Percentiles rank a stretch among this genome's conserved stretches.
Evolutionary conservation across 257 asterid species (phyloP).

Genomic region (Solanum boliviense): DNA sequence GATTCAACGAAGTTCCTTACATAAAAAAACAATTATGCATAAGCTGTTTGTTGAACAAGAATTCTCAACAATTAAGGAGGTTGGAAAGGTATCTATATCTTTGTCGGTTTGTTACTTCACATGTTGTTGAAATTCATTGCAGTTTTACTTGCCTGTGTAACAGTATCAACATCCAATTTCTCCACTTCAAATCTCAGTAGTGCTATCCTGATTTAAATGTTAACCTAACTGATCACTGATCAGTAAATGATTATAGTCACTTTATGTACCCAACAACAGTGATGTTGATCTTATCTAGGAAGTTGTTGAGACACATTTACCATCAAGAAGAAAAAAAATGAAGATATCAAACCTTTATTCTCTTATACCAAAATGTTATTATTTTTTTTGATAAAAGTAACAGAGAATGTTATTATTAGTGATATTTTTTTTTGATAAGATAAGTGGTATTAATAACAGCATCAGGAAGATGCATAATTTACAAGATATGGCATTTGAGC

Average conservation of each 20-base stretch:
- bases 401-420: too few relatives aligned
- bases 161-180: not conserved
- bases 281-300: not conserved
- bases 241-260: not conserved
- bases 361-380: not conserved
- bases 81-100: conserved; percentile 5
- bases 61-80: conserved; percentile 36
- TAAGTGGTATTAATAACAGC: too few relatives aligned
- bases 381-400: not conserved
- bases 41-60: conserved; percentile 41
- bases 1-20: conserved; percentile 43
- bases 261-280: not conserved
- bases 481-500: too few relatives aligned
- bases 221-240: not conserved
- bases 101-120: not conserved
- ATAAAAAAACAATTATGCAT: conserved; percentile 55
- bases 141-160: not conserved
- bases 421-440: too few relatives aligned
- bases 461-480: too few relatives aligned
- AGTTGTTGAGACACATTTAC: not conserved
- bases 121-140: not conserved
- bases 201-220: not conserved
- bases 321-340: not conserved
- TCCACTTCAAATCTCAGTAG: not conserved
- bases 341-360: not conserved